A percentile compares a stretch with the other conserved stretches of the same genome.
phyloP scores from a whole-genome alignment of 768 basidiomycete genomes.

The Kwoniella mangroviensis region DNA sequence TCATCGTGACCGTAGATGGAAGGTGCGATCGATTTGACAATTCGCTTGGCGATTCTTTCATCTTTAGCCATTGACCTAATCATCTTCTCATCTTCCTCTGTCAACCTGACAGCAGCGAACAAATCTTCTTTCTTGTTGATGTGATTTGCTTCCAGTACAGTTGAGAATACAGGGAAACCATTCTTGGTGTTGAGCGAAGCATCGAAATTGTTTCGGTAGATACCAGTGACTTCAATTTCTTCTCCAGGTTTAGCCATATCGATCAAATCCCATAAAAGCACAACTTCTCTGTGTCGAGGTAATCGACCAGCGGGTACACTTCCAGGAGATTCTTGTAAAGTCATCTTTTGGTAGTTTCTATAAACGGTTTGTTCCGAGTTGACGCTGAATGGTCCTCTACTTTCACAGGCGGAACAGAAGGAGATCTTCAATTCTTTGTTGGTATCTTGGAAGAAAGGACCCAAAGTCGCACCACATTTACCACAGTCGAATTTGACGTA shows the following conservation, averaged over 20 bases:
- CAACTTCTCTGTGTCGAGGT: slow-evolving; percentile 93
- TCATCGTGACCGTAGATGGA: slow-evolving; percentile 99
- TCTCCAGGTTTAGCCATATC: slow-evolving; percentile 98
- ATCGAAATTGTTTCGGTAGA: slow-evolving; percentile 99
- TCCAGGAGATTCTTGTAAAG: slow-evolving; percentile 95
- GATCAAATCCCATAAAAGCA: slow-evolving; percentile 96
- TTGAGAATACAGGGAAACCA: slow-evolving; percentile 98
- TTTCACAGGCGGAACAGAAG: slow-evolving; percentile 91
- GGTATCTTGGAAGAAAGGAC: slow-evolving; percentile 98
- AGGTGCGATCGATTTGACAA: slow-evolving; percentile 97
- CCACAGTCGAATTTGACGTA: slow-evolving; percentile 98
- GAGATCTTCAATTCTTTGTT: slow-evolving; percentile 91
- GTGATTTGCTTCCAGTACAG: slow-evolving; percentile 96
- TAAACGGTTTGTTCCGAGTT: slow-evolving; percentile 98
- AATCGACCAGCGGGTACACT: slow-evolving; percentile 96
- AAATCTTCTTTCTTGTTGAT: slow-evolving; percentile 99
- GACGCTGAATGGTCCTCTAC: slow-evolving; percentile 91
- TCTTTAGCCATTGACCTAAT: slow-evolving; percentile 86
- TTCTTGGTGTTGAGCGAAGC: slow-evolving; percentile 97
- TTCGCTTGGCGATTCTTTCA: slow-evolving; percentile 93
- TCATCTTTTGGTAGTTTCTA: slow-evolving; percentile 98
- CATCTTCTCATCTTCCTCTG: slow-evolving; percentile 93
- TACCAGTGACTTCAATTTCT: slow-evolving; percentile 96
- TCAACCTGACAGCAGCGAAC: slow-evolving; percentile 96
- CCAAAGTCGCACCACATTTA: slow-evolving; percentile 90